Base-by-base conservation (phyloP, 2,329 filamentous ascomycete genomes). In the Paradendryphiella salina region DNA sequence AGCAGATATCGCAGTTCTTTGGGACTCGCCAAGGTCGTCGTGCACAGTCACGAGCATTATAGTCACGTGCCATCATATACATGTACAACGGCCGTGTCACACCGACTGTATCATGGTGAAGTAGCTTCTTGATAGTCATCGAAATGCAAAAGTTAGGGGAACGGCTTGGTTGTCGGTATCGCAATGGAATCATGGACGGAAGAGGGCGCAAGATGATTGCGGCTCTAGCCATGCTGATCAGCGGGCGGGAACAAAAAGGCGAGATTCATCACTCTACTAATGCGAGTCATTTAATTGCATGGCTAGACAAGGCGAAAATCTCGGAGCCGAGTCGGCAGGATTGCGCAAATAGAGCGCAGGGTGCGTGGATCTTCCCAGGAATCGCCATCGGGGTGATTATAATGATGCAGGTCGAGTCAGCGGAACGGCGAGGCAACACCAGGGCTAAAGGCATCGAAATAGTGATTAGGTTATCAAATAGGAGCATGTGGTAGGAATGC, bases 171-270 rank as follows among this genome's bases (percentile, higher is more conserved):
- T 29, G 35, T 31, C 41, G 20, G 38, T 32, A 43, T 37, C 11
- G 26, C 29, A 45, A 31, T 31, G 31, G 39, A 23, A 23, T 28
- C 10, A 21, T 29, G 29, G 36, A 17, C 35, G 20, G 42, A 34
- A 40, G 14, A 34, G 39, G 47, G 29, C 35, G 35, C 44, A 46
- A 46, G 47, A 23, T 17, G 29, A 41, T 37, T 17, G 44, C 42
- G 23, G 34, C 49, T 29, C 40, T 46, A 35, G 41, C 40, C 43
- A 46, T 44, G 52, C 45, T 43, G 59, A 60, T 60, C 54, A 46
- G 47, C 42, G 52, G 50, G 44, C 21, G 42, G 38, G 28, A 29
- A 14, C 26, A 18, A 35, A 31, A 45, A 38, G 15, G 20, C 29
- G 23, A 49, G 32, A 43, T 44, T 44, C 11, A 35, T 29, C 28